Conservation (phyloP, 352 stramenopile genomes). For the Chrysophaeum taylorii region DNA sequence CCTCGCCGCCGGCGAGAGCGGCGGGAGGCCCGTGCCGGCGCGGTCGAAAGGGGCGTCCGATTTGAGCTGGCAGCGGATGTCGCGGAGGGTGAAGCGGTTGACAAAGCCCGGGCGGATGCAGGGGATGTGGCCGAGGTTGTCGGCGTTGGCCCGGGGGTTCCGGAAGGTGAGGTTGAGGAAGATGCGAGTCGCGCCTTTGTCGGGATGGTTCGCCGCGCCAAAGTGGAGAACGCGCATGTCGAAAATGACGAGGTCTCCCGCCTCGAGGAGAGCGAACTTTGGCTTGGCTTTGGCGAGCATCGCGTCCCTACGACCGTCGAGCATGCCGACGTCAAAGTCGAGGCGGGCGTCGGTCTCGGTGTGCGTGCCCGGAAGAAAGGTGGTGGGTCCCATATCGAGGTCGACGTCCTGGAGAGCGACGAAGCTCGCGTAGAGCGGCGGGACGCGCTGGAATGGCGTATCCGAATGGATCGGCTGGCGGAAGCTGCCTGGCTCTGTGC, state of each 20-base stretch:
- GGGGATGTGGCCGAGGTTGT: slow-evolving; percentile 19
- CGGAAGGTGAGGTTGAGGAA: slow-evolving; percentile 25
- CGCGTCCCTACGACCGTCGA: neutral
- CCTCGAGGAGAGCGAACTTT: slow-evolving; percentile 14
- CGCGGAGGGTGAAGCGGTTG: slow-evolving; percentile 3
- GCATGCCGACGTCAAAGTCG: slow-evolving; percentile 8
- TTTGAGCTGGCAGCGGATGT: slow-evolving; percentile 5
- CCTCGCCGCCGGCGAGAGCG: no score
- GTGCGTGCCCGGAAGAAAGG: slow-evolving; percentile 26
- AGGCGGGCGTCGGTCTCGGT: neutral
- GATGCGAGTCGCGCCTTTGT: slow-evolving; percentile 13
- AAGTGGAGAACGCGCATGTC: slow-evolving; percentile 25
- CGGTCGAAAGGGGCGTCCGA: neutral
- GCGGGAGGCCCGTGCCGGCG: neutral
- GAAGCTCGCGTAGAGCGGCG: slow-evolving; percentile 23
- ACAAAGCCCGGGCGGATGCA: slow-evolving; percentile 24
- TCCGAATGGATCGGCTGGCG: slow-evolving; percentile 24
- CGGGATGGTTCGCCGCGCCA: slow-evolving; percentile 12
- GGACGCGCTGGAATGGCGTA: slow-evolving; percentile 20
- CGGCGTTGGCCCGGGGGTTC: slow-evolving; percentile 10
- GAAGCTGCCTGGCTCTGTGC: slow-evolving; percentile 17
- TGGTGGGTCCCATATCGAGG: slow-evolving; percentile 16
- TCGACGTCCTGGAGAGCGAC: slow-evolving; percentile 21
- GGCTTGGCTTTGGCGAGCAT: slow-evolving; percentile 11
- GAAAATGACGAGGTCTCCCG: slow-evolving; percentile 24